Evolutionary conservation across 768 basidiomycete genomes (phyloP).

Genomic region (Sutorius australiensis): DNA sequence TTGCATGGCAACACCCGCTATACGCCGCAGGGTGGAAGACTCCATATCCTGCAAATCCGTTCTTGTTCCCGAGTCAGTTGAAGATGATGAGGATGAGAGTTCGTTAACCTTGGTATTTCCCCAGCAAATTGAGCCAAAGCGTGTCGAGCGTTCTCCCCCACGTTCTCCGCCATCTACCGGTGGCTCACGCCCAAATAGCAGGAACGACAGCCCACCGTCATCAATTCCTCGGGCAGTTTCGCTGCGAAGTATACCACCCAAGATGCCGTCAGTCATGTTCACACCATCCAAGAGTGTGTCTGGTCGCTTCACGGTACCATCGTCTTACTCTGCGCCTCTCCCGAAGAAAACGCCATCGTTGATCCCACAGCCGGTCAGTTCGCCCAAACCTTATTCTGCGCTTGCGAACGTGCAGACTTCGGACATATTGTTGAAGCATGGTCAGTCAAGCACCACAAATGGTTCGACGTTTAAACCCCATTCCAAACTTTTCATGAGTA

Average conservation of each 20-base stretch:
- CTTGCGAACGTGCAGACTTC: conserved; percentile 39
- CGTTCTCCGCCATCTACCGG: conserved; percentile 10
- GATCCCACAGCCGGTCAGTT: conserved; percentile 56
- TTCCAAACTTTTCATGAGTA: conserved; percentile 47
- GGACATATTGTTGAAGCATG: conserved; percentile 24
- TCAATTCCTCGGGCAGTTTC: conserved; percentile 47
- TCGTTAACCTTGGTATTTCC: conserved; percentile 24
- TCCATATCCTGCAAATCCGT: conserved; percentile 1
- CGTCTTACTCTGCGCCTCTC: conserved; percentile 40
- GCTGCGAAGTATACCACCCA: conserved; percentile 34
- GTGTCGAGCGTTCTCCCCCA: conserved; percentile 4
- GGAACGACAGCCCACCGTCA: conserved; percentile 38
- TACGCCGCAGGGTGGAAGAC: conserved; percentile 6
- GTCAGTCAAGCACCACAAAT: conserved; percentile 38
- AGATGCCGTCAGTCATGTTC: conserved; percentile 24
- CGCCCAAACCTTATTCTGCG: conserved; percentile 31
- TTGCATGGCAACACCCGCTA: conserved; percentile 16
- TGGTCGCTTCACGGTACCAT: conserved; percentile 24
- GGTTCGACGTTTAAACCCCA: conserved; percentile 61
- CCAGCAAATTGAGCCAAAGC: conserved; percentile 5
- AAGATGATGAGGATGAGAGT: conserved; percentile 25
- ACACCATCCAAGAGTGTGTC: conserved; percentile 34
- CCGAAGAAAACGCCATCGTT: conserved; percentile 56
- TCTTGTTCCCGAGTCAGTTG: conserved; percentile 9
- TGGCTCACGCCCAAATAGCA: conserved; percentile 10